Conservation (phyloP, 139 green algal genomes). For the Nannochloris sp. region DNA sequence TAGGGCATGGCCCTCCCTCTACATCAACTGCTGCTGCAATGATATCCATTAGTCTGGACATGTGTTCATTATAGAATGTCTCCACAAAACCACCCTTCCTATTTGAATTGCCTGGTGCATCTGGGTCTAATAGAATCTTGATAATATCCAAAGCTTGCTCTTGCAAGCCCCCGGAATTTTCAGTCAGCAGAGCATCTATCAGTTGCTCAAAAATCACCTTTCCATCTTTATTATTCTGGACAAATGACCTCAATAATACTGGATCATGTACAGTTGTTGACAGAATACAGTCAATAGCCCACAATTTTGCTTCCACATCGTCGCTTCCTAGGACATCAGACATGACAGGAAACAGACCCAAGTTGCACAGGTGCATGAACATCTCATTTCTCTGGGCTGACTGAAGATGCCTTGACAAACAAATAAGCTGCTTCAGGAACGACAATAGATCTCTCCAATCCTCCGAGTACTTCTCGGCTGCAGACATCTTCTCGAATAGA, state of each 20-base stretch:
- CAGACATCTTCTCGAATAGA: slow-evolving; percentile 65
- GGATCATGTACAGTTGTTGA: slow-evolving; percentile 73
- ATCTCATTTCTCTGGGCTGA: slow-evolving; percentile 42
- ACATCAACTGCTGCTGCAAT: slow-evolving; percentile 7
- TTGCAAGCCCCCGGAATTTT: slow-evolving; percentile 55
- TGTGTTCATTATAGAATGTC: slow-evolving; percentile 86
- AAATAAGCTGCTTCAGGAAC: slow-evolving; percentile 90
- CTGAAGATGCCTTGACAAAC: slow-evolving; percentile 78
- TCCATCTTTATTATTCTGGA: slow-evolving; percentile 34
- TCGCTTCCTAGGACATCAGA: slow-evolving; percentile 34
- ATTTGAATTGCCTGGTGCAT: slow-evolving; percentile 61
- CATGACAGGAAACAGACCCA: slow-evolving; percentile 76
- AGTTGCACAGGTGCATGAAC: slow-evolving; percentile 58
- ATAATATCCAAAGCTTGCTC: slow-evolving; percentile 68
- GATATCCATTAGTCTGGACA: slow-evolving; percentile 47
- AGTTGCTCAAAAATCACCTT: slow-evolving; percentile 61
- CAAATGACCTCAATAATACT: slow-evolving; percentile 57
- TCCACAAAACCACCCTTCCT: slow-evolving; percentile 90
- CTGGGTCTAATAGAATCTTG: slow-evolving; percentile 64
- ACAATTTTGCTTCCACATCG: slow-evolving; percentile 45
- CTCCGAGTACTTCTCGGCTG: slow-evolving; percentile 4
- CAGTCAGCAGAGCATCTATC: slow-evolving; percentile 29
- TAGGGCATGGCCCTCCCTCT: background rate
- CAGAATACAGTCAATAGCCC: slow-evolving; percentile 79
- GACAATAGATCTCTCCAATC: slow-evolving; percentile 80